A percentile compares a stretch with the other conserved stretches of the same genome.
Evolutionary conservation across 2,329 filamentous ascomycete genomes (phyloP).

Genomic region (Neopestalotiopsis rosae): DNA sequence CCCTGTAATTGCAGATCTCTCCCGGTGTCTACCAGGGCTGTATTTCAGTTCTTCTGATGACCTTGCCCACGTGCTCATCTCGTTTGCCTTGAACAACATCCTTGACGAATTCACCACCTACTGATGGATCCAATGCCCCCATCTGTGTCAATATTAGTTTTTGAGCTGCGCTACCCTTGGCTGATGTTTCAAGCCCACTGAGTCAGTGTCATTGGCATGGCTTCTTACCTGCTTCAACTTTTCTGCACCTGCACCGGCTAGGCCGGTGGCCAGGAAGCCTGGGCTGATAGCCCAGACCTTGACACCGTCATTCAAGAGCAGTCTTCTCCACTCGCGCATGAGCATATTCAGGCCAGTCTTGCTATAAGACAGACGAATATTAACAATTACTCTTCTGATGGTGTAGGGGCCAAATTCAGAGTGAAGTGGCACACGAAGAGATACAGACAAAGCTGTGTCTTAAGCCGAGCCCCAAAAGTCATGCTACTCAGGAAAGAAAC

Average conservation of each 20-base stretch:
- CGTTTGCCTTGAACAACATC: constrained; percentile 39
- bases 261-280: constrained; percentile 29
- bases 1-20: too few species aligned
- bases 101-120: constrained; percentile 37
- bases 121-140: constrained; percentile 30
- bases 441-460: too few species aligned
- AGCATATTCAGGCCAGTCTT: constrained; percentile 56
- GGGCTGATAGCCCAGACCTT: constrained; percentile 47
- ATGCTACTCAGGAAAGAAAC: too few species aligned
- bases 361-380: background rate
- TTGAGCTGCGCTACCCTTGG: background rate
- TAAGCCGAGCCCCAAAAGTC: too few species aligned
- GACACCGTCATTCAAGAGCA: constrained; percentile 45
- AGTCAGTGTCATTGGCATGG: background rate
- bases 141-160: constrained; percentile 22
- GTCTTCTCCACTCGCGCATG: constrained; percentile 49
- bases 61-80: constrained; percentile 39
- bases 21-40: constrained; percentile 23
- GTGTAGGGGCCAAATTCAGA: too few species aligned
- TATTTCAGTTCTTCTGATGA: constrained; percentile 25
- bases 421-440: too few species aligned
- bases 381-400: too few species aligned
- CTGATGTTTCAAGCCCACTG: background rate
- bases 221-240: constrained; percentile 15
- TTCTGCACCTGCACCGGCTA: constrained; percentile 21